Percentiles rank a stretch among this genome's conserved stretches.
Evolutionary conservation across 441 rosid species (phyloP).

Genomic region (Arabidopsis hybrid): DNA sequence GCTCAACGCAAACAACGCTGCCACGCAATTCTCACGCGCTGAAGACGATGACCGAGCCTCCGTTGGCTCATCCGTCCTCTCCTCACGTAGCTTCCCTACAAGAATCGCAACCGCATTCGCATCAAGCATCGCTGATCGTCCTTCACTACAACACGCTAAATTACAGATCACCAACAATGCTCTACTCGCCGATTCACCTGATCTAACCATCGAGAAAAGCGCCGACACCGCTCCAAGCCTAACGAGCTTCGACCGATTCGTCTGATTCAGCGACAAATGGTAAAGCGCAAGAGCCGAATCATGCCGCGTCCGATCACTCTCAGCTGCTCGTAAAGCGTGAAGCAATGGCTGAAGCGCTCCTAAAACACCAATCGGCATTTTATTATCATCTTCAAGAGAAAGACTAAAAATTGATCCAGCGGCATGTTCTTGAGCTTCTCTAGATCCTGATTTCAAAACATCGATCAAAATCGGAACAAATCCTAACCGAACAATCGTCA

Average conservation of each 20-base stretch:
- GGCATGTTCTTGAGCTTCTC: conserved; percentile 69
- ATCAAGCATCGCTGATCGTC: conserved; percentile 63
- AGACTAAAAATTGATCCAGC: conserved; percentile 63
- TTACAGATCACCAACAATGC: conserved; percentile 60
- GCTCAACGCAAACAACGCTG: conserved; percentile 60
- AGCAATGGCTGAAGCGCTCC: conserved; percentile 71
- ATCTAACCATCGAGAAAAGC: conserved; percentile 51
- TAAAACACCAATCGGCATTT: conserved; percentile 65
- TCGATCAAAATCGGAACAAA: conserved; percentile 59
- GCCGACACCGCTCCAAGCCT: conserved; percentile 54
- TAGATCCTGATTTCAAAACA: conserved; percentile 56
- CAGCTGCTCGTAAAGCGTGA: conserved; percentile 53
- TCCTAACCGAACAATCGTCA: conserved; percentile 66
- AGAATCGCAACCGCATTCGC: conserved; percentile 63
- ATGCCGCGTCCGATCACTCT: conserved; percentile 54
- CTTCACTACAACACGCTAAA: conserved; percentile 55
- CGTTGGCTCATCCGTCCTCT: conserved; percentile 35
- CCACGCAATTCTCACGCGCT: conserved; percentile 67
- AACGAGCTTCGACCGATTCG: conserved; percentile 60
- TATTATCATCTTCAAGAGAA: conserved; percentile 67
- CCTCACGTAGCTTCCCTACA: conserved; percentile 53
- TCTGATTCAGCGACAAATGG: conserved; percentile 57
- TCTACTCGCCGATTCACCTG: conserved; percentile 50
- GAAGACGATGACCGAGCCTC: conserved; percentile 36
- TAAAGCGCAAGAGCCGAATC: conserved; percentile 66